Conservation (phyloP, 1,284 basidiomycete species). For the Trichosporon ovoides region DNA sequence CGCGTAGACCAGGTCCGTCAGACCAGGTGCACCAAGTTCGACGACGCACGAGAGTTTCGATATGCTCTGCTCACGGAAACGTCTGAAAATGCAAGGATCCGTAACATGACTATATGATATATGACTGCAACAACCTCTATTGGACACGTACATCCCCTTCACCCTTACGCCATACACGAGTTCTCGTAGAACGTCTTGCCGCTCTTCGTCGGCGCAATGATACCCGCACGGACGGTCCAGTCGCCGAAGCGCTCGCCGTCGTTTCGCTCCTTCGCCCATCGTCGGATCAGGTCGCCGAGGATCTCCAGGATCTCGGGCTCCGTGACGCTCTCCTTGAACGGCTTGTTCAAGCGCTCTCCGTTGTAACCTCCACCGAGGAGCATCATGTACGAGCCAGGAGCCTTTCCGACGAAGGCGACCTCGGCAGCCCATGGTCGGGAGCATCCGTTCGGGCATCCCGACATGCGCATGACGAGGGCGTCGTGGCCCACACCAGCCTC, state of each 20-base stretch:
- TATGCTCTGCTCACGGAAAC: no score
- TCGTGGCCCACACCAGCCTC: constrained; percentile 87
- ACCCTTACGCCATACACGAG: constrained; percentile 30
- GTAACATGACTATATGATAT: constrained; percentile 6
- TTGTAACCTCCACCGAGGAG: constrained; percentile 91
- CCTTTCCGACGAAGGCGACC: constrained; percentile 94
- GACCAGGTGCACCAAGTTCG: no score
- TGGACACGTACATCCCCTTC: not conserved
- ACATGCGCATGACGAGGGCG: constrained; percentile 97
- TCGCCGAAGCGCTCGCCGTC: constrained; percentile 95
- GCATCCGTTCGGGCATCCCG: constrained; percentile 87
- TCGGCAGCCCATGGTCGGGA: constrained; percentile 94
- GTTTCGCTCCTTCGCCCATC: constrained; percentile 78
- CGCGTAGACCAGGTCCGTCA: no score
- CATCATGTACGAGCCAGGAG: constrained; percentile 90
- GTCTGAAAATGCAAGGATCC: not conserved
- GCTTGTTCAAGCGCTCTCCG: constrained; percentile 87
- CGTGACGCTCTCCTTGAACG: constrained; percentile 70
- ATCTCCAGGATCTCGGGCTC: constrained; percentile 92
- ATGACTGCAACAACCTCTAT: constrained; percentile 5
- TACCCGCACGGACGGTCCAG: constrained; percentile 82
- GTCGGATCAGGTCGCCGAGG: constrained; percentile 84
- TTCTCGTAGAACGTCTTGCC: constrained; percentile 78
- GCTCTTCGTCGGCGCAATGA: constrained; percentile 70
- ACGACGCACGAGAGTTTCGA: no score